Percentiles rank a stretch among this genome's conserved stretches.
Conservation (phyloP, 371 early-diverging fungal species). For the Mycotypha africana region DNA sequence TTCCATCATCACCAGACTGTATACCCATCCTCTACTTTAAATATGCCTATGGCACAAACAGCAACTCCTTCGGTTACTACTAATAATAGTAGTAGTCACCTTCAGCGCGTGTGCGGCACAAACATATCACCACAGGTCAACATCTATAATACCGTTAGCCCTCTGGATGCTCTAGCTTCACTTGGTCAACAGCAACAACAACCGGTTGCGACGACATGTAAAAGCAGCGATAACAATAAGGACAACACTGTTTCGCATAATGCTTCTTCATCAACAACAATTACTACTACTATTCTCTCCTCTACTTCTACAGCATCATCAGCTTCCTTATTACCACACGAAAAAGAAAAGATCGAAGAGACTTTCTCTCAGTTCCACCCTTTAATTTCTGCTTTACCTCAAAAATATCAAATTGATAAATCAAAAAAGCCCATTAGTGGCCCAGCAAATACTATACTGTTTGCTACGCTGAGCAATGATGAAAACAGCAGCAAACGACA, state of each 20-base stretch:
- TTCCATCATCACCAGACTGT: conserved; percentile 28
- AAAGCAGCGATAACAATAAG: too few species aligned
- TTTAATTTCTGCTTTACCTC: conserved; percentile 23
- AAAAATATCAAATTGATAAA: conserved; percentile 28
- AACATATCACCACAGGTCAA: neutral
- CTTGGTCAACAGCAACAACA: conserved; percentile 18
- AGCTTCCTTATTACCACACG: too few species aligned
- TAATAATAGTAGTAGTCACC: conserved; percentile 5
- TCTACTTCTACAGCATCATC: neutral
- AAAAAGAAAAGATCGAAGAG: neutral
- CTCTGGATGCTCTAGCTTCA: conserved; percentile 32
- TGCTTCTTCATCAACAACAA: neutral
- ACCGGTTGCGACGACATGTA: neutral
- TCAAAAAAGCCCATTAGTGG: conserved; percentile 28
- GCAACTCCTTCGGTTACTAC: conserved; percentile 10
- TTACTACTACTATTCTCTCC: neutral
- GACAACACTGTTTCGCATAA: neutral
- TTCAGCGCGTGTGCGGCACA: too few species aligned
- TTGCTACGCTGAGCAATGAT: conserved; percentile 13
- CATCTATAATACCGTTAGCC: conserved; percentile 33
- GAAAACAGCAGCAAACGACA: neutral
- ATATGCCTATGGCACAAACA: conserved; percentile 36
- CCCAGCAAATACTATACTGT: conserved; percentile 36
- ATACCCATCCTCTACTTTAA: conserved; percentile 35
- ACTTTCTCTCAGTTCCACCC: conserved; percentile 7